A percentile compares a stretch with the other conserved stretches of the same genome.
These are phyloP conservation scores for Nakazawaea ishiwadae DNA, from an alignment of 805 yeast species.

Conservation along the genomic window DNA sequence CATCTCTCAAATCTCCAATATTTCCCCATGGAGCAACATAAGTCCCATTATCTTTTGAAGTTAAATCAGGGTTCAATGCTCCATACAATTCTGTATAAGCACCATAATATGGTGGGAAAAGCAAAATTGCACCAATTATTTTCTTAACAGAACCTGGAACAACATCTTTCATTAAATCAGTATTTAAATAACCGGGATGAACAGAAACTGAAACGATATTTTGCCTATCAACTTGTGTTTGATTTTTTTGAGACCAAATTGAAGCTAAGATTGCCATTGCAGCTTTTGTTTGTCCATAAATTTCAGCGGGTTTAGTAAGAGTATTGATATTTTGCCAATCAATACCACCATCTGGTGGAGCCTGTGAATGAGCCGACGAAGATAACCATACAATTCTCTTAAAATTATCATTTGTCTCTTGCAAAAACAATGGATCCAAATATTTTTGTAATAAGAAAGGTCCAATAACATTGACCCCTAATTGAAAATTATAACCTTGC, in stretches of 20 bases:
- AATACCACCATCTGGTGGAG: slow-evolving; percentile 18
- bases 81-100: slow-evolving; percentile 34
- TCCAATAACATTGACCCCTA: slow-evolving; percentile 43
- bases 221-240: slow-evolving; percentile 17
- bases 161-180: not conserved
- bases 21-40: slow-evolving; percentile 32
- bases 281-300: slow-evolving; percentile 36
- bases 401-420: slow-evolving; percentile 18
- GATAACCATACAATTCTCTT: slow-evolving; percentile 41
- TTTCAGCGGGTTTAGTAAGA: not conserved
- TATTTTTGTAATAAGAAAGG: slow-evolving; percentile 37
- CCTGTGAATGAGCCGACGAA: slow-evolving; percentile 30
- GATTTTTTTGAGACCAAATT: slow-evolving; percentile 27
- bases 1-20: slow-evolving; percentile 20
- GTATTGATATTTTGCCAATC: slow-evolving; percentile 4
- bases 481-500: slow-evolving; percentile 42
- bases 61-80: slow-evolving; percentile 30
- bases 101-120: slow-evolving; percentile 25
- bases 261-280: slow-evolving; percentile 29
- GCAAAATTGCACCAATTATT: not conserved
- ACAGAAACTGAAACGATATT: slow-evolving; percentile 29
- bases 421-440: slow-evolving; percentile 31
- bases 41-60: slow-evolving; percentile 22
- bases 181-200: slow-evolving; percentile 30
- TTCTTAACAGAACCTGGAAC: not conserved